Conservation (phyloP, 768 basidiomycete genomes). For the Mycena vulgaris region DNA sequence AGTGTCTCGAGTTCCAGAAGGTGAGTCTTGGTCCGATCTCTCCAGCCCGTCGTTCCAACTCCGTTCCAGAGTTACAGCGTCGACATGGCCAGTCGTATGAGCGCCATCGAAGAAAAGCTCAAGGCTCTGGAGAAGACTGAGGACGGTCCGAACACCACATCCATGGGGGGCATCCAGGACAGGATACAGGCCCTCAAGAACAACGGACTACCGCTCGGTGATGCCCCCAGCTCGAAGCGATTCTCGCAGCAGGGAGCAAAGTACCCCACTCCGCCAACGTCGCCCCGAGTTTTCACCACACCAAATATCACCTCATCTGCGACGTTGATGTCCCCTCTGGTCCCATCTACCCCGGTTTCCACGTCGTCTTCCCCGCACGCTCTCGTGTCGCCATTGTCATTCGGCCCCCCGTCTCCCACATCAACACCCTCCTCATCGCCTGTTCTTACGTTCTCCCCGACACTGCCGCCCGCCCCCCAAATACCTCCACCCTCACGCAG, state of each 20-base stretch:
- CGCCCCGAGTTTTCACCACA: slow-evolving; percentile 54
- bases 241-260: slow-evolving; percentile 67
- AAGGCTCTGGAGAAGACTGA: slow-evolving; percentile 58
- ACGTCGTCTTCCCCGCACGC: slow-evolving; percentile 68
- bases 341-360: slow-evolving; percentile 53
- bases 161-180: slow-evolving; percentile 85
- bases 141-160: slow-evolving; percentile 59
- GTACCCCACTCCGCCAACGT: slow-evolving; percentile 59
- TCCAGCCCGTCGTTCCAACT: slow-evolving; percentile 28
- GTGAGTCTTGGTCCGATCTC: slow-evolving; percentile 57
- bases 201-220: slow-evolving; percentile 70
- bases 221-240: slow-evolving; percentile 73
- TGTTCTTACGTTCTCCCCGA: slow-evolving; percentile 17
- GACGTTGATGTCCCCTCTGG: slow-evolving; percentile 42
- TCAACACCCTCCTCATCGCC: slow-evolving; percentile 77
- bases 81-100: slow-evolving; percentile 57
- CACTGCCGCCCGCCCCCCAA: slow-evolving; percentile 27
- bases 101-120: slow-evolving; percentile 62
- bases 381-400: slow-evolving; percentile 77
- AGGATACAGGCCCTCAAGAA: slow-evolving; percentile 82
- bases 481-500: slow-evolving; percentile 17
- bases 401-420: slow-evolving; percentile 84
- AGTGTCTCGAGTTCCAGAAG: slow-evolving; percentile 75
- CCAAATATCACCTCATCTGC: slow-evolving; percentile 49
- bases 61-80: slow-evolving; percentile 51